Conservation (phyloP, 768 basidiomycete species). For the Termitomyces titanicus region DNA sequence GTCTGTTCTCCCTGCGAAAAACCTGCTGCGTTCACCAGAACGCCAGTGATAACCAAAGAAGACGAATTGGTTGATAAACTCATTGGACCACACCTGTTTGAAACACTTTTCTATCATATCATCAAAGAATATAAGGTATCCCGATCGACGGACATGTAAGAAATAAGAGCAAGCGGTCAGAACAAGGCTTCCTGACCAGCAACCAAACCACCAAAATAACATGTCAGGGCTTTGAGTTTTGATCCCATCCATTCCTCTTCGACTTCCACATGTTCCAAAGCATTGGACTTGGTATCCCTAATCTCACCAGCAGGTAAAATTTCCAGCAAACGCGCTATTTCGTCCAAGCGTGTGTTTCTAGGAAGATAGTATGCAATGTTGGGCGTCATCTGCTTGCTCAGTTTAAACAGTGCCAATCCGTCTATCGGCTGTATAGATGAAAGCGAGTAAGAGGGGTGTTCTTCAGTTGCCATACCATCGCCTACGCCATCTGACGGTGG, state of each 20-base stretch:
- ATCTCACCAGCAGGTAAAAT: neutral
- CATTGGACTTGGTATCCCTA: slow-evolving; percentile 6
- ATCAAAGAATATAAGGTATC: too few species aligned
- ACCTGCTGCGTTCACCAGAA: too few species aligned
- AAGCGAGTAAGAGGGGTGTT: slow-evolving; percentile 62
- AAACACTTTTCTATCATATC: too few species aligned
- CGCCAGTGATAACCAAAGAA: too few species aligned
- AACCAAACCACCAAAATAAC: slow-evolving; percentile 87
- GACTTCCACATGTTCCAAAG: slow-evolving; percentile 69
- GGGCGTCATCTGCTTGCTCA: slow-evolving; percentile 66
- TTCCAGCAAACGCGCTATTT: slow-evolving; percentile 48
- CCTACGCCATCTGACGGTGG: neutral
- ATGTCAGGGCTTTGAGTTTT: slow-evolving; percentile 91
- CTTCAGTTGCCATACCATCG: slow-evolving; percentile 14
- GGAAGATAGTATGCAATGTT: slow-evolving; percentile 93
- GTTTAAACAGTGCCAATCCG: slow-evolving; percentile 76
- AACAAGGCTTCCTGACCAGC: slow-evolving; percentile 65
- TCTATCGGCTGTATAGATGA: slow-evolving; percentile 73
- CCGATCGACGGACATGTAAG: neutral
- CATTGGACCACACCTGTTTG: too few species aligned
- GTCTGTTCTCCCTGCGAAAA: too few species aligned
- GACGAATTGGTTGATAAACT: too few species aligned
- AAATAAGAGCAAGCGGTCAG: neutral
- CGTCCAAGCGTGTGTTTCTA: slow-evolving; percentile 69
- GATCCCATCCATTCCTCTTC: slow-evolving; percentile 97